phyloP scores from a whole-genome alignment of 2,329 filamentous ascomycete genomes.

The Xylaria sp. region DNA sequence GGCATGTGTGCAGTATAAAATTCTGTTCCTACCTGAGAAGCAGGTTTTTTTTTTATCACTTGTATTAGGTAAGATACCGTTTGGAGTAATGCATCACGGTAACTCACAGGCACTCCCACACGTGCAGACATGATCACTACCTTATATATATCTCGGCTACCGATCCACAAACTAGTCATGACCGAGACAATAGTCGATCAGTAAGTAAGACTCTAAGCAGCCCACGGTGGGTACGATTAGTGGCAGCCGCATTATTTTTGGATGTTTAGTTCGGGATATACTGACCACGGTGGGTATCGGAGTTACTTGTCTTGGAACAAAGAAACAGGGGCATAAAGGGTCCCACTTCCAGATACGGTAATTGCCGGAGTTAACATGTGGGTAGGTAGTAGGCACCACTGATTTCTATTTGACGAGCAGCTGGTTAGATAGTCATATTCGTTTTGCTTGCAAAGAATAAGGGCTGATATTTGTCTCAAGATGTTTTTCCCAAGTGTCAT shows the following conservation, averaged over 20 bases:
- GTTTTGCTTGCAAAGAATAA: neutral
- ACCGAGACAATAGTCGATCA: no score
- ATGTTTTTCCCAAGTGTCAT: neutral
- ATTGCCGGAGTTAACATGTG: constrained; percentile 24
- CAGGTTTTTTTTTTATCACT: no score
- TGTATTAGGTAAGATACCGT: no score
- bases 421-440: neutral
- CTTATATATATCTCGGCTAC: neutral
- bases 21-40: no score
- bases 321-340: neutral
- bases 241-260: neutral
- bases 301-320: constrained; percentile 34
- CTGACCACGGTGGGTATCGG: constrained; percentile 17
- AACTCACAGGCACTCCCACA: neutral
- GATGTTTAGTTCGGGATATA: no score
- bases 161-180: neutral
- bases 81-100: no score
- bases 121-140: neutral
- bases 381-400: neutral
- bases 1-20: no score
- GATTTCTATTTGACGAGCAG: neutral
- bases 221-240: neutral
- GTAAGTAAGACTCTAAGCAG: no score
- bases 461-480: neutral
- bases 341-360: constrained; percentile 22